Evolutionary conservation across 306 rosid genomes (phyloP).

Genomic region (Cicer chorassanicum): DNA sequence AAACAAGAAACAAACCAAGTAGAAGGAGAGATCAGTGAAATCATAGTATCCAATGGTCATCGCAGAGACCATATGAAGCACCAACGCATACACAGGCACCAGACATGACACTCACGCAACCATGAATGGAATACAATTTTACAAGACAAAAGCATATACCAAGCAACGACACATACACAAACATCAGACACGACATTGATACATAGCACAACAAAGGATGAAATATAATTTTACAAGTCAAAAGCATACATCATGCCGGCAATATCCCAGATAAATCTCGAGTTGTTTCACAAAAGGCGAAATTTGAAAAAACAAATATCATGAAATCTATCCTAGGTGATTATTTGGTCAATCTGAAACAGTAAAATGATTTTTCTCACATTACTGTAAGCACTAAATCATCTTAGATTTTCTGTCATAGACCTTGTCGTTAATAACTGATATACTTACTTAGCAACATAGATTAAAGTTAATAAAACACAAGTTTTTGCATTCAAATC

Average conservation of each 20-base stretch:
- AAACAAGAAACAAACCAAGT: constrained; percentile 24
- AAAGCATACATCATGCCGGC: constrained; percentile 1
- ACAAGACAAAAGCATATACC: too few relatives aligned
- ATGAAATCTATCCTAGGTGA: constrained; percentile 18
- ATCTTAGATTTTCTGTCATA: not conserved
- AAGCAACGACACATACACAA: too few relatives aligned
- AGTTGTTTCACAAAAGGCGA: constrained; percentile 13
- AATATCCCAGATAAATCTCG: constrained; percentile 13
- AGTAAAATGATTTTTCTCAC: not conserved
- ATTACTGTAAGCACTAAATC: constrained; percentile 3
- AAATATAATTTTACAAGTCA: not conserved
- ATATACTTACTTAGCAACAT: constrained; percentile 2
- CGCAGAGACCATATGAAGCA: not conserved
- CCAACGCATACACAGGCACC: too few relatives aligned
- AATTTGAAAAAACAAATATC: constrained; percentile 9
- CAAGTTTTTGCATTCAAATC: constrained; percentile 8
- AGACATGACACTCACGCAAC: too few relatives aligned
- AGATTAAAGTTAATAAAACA: not conserved
- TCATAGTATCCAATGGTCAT: constrained; percentile 4
- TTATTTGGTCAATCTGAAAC: not conserved
- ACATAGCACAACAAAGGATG: not conserved
- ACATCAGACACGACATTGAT: too few relatives aligned
- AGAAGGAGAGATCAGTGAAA: constrained; percentile 23
- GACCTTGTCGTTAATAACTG: not conserved
- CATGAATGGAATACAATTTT: too few relatives aligned